Base-by-base conservation (phyloP, 2,329 filamentous ascomycete genomes). In the Hyphodiscus sp. region DNA sequence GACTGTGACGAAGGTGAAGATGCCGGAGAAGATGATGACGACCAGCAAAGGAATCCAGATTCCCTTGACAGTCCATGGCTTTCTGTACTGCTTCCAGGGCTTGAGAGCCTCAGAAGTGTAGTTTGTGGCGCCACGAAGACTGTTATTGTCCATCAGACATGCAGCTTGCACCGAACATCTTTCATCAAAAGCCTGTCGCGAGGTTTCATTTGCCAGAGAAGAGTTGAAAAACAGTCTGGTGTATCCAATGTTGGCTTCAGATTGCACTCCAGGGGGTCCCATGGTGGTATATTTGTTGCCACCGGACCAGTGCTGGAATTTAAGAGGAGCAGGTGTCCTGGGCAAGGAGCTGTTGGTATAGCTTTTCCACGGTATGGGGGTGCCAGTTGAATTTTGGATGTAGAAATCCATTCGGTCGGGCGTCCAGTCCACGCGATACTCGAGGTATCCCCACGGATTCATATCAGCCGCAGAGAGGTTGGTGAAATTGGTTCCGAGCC, bases 201-300 rank as follows among this genome's bases (percentile, higher is more conserved):
- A 57, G 13, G 66, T 58, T 18, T 65, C 51, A 9, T 65, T 73
- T 63, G 68, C 72, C 8, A 68, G 58, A 1, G 74, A 75, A 0
- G 73, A 74, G 57, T 77, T 77, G 68, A 77, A 77, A 60, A 77
- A 77, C 26, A 73, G 64, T n/a, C 74, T 69, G 10, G 73, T 68
- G 71, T 73, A 77, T 8, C 67, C 71, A 30, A 77, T 61, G 20
- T 71, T 71, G 5, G 74, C 75, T 19, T 65, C 60, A 2, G 72
- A 70, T n/a, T 61, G 63, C 19, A 66, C 66, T 16, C 42, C 46
- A 1, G 75, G 74, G 15, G 75, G 75, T 4, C 75, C 75, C 59
- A 72, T 65, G 67, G 73, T 76, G 1, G 66, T 72, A 55, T 69
- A 70, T 13, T 61, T 57, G 55, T 76, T 73, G 10, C 75, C 75